phyloP scores from a whole-genome alignment of 129 eudicot genomes.

The Saussurea involucrata region DNA sequence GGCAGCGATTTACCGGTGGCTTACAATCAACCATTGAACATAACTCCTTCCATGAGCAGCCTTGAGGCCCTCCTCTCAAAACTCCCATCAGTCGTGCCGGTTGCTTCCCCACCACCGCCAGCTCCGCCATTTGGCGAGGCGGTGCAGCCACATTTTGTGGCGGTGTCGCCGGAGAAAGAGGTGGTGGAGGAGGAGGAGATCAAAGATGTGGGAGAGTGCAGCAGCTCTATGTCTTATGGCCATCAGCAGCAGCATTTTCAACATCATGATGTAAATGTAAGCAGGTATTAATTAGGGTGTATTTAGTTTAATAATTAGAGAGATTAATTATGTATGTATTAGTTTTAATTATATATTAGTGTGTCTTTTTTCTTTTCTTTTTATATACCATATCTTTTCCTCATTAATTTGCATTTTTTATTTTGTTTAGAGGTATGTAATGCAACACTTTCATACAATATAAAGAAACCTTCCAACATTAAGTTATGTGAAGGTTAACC shows the following conservation, averaged over 20 bases:
- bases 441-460: too few species aligned
- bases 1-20: conserved; percentile 27
- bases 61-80: conserved; percentile 94
- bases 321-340: conserved; percentile 29
- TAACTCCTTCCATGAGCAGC: conserved; percentile 98
- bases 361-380: background rate
- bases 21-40: conserved; percentile 43
- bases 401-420: background rate
- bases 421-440: background rate
- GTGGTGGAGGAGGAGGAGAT: conserved; percentile 40
- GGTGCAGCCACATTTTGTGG: conserved; percentile 32
- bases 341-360: conserved; percentile 14
- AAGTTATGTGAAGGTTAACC: too few species aligned
- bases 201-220: conserved; percentile 75
- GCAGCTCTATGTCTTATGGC: conserved; percentile 48
- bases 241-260: conserved; percentile 48
- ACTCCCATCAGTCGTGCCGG: conserved; percentile 84
- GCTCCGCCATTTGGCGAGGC: conserved; percentile 30
- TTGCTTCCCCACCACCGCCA: conserved; percentile 24
- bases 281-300: conserved; percentile 32
- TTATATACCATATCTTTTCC: too few species aligned
- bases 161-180: conserved; percentile 37
- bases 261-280: conserved; percentile 67
- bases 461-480: too few species aligned
- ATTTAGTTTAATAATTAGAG: background rate